Evolutionary conservation across 192 early-diverging fungal species (phyloP).

Genomic region (Neocallimastix lanati): DNA sequence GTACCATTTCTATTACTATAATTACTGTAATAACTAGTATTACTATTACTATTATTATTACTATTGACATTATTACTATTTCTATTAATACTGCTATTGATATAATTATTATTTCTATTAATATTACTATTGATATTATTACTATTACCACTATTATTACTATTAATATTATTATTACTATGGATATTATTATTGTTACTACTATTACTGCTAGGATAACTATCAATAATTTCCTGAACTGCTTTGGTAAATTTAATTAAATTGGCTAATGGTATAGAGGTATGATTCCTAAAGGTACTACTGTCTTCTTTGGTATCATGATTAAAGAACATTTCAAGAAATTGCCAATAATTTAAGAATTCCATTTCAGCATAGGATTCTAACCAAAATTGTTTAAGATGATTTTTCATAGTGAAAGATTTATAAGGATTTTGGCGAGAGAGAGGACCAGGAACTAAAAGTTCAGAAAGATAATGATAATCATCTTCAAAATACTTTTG

Average conservation of each 20-base stretch:
- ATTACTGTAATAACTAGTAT: no score
- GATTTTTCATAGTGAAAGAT: not conserved
- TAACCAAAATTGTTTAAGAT: not conserved
- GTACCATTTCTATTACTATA: not conserved
- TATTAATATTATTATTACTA: no score
- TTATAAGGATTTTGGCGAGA: not conserved
- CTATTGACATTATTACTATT: no score
- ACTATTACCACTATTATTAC: no score
- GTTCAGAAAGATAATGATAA: not conserved
- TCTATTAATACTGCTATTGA: no score
- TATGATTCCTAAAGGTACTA: no score
- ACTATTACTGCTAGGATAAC: no score
- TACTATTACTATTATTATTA: no score
- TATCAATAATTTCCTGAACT: not conserved
- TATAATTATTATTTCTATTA: no score
- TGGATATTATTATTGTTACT: no score
- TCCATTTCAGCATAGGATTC: not conserved
- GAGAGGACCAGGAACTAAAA: not conserved
- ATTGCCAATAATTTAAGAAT: not conserved
- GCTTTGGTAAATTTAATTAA: not conserved
- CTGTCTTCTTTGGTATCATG: no score
- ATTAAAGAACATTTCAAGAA: not conserved
- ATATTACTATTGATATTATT: no score
- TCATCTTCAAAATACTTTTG: not conserved
- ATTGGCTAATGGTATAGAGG: not conserved